Evolutionary conservation across 2,329 filamentous ascomycete genomes (phyloP).

Genomic region (Paecilomyces formosus): DNA sequence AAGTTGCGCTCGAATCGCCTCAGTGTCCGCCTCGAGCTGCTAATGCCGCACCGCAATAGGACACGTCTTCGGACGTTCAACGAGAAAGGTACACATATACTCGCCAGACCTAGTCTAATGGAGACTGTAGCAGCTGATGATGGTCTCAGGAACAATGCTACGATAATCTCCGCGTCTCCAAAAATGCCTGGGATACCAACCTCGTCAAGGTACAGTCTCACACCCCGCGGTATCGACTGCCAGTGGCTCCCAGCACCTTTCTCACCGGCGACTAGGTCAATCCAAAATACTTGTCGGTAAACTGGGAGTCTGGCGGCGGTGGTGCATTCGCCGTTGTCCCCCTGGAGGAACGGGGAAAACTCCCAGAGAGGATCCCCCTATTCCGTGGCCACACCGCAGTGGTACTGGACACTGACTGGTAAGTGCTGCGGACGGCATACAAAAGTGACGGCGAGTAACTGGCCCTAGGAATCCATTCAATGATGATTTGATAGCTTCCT

Average conservation of each 20-base stretch:
- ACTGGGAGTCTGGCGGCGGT: constrained; percentile 95
- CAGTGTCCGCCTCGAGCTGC: constrained; percentile 14
- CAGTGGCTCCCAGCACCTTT: constrained; percentile 14
- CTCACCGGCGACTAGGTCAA: constrained; percentile 59
- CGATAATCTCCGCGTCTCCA: constrained; percentile 93
- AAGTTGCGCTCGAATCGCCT: constrained; percentile 25
- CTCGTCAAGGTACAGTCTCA: constrained; percentile 71
- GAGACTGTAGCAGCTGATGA: constrained; percentile 1
- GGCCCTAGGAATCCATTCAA: constrained; percentile 81
- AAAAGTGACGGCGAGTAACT: constrained; percentile 6
- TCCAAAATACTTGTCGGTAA: constrained; percentile 90
- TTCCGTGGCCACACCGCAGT: constrained; percentile 94
- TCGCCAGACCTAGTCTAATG: not conserved
- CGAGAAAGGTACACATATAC: constrained; percentile 59
- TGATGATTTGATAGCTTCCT: constrained; percentile 84
- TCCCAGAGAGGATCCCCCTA: constrained; percentile 86
- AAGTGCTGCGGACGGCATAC: constrained; percentile 19
- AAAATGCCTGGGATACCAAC: constrained; percentile 99
- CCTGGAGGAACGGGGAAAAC: constrained; percentile 76
- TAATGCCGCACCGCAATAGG: constrained; percentile 48
- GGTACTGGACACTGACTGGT: constrained; percentile 97
- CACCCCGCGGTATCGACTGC: constrained; percentile 9
- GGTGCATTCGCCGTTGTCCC: constrained; percentile 97
- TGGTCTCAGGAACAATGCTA: constrained; percentile 75
- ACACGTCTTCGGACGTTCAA: constrained; percentile 95